Base-by-base conservation (phyloP, 495 filamentous ascomycete species). In the Chaetomium cochliodes region DNA sequence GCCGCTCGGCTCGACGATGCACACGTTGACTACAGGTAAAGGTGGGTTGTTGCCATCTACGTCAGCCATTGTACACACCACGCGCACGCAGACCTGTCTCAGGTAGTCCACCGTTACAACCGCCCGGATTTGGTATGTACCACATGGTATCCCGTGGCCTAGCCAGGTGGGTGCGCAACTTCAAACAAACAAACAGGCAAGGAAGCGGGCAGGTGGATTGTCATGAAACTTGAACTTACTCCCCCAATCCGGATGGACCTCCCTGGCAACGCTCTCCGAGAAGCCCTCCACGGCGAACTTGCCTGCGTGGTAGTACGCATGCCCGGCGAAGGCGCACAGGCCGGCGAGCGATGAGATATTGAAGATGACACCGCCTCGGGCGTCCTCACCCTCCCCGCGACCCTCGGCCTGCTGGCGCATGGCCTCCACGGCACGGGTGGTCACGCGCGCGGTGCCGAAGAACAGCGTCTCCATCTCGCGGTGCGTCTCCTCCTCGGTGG, bases 241-340 rank as follows among this genome's bases (percentile, higher is more conserved):
- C 30, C 76, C 76, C 84, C 85, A 86, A 9, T 77, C 77, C 0
- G 79, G 75, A 30, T 76, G 70, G 53, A 86, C 70, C 65, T 86
- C 84, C 64, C 78, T 76, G 0, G 75, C 76, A 23, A 86, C 70
- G 8, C 78, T 74, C 69, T 86, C 82, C 0, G 84, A 83, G 65
- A 81, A 85, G 3, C 84, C 84, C 63, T 84, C 83, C 12, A 86
- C 69, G 3, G 80, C 82, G 62, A 82, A 86, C 69, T 85, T 86
- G 42, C 76, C 77, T 4, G 84, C 82, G 69, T 84, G 82, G 65
- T 86, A 86, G 63, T 80, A 84, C 0, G 80, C 72, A 64, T 78
- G 67, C 0, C 78, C 80, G 0, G 82, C 79, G 11, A 79, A 79
- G 4, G 77, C 80, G 4, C 76, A 37, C 37, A 72, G 75, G 2